A percentile compares a stretch with the other conserved stretches of the same genome.
Conservation (phyloP, 2,329 filamentous ascomycete genomes). For the Colletotrichum liriopes region DNA sequence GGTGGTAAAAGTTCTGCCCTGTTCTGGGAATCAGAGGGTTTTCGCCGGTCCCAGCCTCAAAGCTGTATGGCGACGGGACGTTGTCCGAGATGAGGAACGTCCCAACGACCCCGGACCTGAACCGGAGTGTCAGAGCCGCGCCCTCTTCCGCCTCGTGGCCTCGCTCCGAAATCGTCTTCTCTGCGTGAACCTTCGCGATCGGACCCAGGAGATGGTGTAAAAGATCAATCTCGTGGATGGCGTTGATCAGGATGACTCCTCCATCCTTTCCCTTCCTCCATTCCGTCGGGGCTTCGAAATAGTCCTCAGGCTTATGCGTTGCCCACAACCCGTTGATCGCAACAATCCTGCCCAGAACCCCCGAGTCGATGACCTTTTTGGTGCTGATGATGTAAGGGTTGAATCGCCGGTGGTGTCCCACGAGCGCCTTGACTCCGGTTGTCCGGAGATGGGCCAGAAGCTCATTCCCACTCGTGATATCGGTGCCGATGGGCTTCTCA, state of each 20-base stretch:
- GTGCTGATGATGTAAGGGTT: conserved; percentile 69
- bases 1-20: conserved; percentile 64
- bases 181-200: conserved; percentile 66
- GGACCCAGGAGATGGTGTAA: conserved; percentile 71
- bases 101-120: conserved; percentile 68
- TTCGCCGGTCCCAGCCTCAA: conserved; percentile 72
- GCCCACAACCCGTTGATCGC: conserved; percentile 72
- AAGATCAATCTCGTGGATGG: conserved; percentile 74
- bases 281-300: conserved; percentile 58
- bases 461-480: conserved; percentile 54
- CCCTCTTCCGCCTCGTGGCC: conserved; percentile 69
- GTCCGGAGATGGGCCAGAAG: conserved; percentile 49
- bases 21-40: conserved; percentile 66
- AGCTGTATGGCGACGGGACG: conserved; percentile 66
- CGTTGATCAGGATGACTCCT: conserved; percentile 70
- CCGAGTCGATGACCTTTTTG: conserved; percentile 59
- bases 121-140: conserved; percentile 67
- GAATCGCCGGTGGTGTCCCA: conserved; percentile 73
- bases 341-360: conserved; percentile 61
- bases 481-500: conserved; percentile 70
- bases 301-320: conserved; percentile 64
- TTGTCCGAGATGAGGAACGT: conserved; percentile 71
- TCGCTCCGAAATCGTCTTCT: conserved; percentile 61
- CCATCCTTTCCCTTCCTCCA: conserved; percentile 62
- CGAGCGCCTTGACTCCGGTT: conserved; percentile 61